Evolutionary conservation across 345 rosid species (phyloP), one percentile per base, ranked within the genome.

Genomic region (Microcos paniculata): DNA sequence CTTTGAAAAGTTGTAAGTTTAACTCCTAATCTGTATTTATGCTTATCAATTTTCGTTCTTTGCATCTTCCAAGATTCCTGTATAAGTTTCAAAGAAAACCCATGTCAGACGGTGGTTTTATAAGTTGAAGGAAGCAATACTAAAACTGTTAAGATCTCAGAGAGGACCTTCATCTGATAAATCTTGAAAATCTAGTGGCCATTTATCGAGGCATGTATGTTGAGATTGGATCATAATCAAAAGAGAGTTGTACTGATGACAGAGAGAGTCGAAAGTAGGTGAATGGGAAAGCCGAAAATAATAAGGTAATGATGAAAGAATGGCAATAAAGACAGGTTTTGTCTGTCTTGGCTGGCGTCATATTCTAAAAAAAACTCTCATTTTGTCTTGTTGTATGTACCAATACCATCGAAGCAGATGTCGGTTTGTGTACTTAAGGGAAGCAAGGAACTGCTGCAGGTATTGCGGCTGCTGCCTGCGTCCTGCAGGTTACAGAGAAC

Each of bases 221-320:
- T 4, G 14, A 48, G 9, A 48, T 48, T 48, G 19, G 19, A 10
- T 16, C 53, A 16, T 48, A 48, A 48, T 48, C 6, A 9, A 53
- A 33, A 30, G n/a, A 59, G 64, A 5, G 64, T 55, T 55, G 15
- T 10, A 10, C 3, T 12, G 23, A 53, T 26, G 9, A 4, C 79
- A 23, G 28, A 40, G 43, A 63, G 70, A 42, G 75, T 62, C 43
- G 76, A 73, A 76, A 77, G 77, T 72, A 53, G 76, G 72, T 59
- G 24, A 38, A 26, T 11, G 6, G 75, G 51, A n/a, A 62, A 62
- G 80, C 80, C 71, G 74, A 74, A 79, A 88, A 88, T 88, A 88
- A 86, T 82, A 77, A 79, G 90, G 87, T 84, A 82, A 88, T 85
- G 83, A 86, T 83, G 84, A 82, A 76, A 77, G 63, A 77, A 83